phyloP scores from a whole-genome alignment of 179 eudicot genomes.

The Vitellaria paradoxa region DNA sequence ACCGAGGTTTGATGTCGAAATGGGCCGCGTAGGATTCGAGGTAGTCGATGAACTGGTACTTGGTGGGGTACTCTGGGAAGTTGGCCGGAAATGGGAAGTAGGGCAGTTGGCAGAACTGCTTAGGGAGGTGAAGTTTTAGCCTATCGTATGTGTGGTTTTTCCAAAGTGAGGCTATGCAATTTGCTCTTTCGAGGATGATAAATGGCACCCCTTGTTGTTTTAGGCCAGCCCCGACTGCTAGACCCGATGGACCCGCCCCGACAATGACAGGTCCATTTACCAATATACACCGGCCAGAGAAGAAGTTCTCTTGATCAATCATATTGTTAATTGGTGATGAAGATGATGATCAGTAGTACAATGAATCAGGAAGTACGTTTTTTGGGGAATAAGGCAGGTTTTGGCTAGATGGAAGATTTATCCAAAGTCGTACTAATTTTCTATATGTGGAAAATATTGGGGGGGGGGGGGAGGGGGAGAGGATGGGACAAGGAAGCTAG shows the following conservation, averaged over 20 bases:
- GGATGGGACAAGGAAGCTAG: conserved; percentile 12
- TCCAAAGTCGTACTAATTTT: neutral
- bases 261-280: conserved; percentile 95
- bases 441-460: conserved; percentile 9
- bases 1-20: conserved; percentile 67
- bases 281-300: conserved; percentile 65
- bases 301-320: conserved; percentile 47
- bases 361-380: conserved; percentile 17
- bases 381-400: conserved; percentile 2
- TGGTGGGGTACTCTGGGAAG: conserved; percentile 83
- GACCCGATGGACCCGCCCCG: conserved; percentile 96
- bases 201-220: conserved; percentile 82
- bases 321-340: neutral
- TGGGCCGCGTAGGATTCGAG: conserved; percentile 67
- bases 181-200: conserved; percentile 78
- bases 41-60: conserved; percentile 74
- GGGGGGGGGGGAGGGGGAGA: conserved; percentile 18
- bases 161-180: conserved; percentile 98
- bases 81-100: conserved; percentile 66
- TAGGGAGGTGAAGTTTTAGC: conserved; percentile 91
- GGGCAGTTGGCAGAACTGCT: conserved; percentile 87
- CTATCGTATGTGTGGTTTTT: conserved; percentile 86
- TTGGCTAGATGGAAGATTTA: neutral
- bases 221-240: conserved; percentile 86
- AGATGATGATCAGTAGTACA: conserved; percentile 15